Evolutionary conservation across 2,329 filamentous ascomycete species (phyloP).

Genomic region (Ophiocordyceps sinensis): DNA sequence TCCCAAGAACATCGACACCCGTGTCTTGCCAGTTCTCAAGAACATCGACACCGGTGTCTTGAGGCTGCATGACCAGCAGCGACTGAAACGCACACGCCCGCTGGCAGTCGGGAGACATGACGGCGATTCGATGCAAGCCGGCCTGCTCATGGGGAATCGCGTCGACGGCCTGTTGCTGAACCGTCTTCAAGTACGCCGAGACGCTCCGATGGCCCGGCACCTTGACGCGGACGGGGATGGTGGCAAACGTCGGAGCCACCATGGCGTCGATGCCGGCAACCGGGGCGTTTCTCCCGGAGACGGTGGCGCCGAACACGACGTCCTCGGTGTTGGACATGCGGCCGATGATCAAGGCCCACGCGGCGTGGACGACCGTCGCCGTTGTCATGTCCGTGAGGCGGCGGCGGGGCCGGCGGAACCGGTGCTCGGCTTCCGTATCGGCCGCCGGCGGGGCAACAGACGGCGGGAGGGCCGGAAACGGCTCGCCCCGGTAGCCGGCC

Average conservation of each 20-base stretch:
- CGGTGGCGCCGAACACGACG: conserved; percentile 11
- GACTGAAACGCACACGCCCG: conserved; percentile 6
- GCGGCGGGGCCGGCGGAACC: conserved; percentile 1
- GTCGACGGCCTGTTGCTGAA: conserved; percentile 11
- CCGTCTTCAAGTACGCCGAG: neutral
- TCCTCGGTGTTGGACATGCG: conserved; percentile 20
- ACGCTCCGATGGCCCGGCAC: conserved; percentile 1
- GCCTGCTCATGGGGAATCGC: conserved; percentile 14
- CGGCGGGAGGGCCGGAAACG: conserved; percentile 1
- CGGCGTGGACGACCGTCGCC: conserved; percentile 10
- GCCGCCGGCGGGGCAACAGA: too few relatives aligned
- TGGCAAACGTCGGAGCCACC: conserved; percentile 13
- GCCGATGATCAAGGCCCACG: conserved; percentile 18
- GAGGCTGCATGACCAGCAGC: conserved; percentile 6
- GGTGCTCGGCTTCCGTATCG: neutral
- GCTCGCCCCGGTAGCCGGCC: conserved; percentile 6
- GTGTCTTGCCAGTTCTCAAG: too few relatives aligned
- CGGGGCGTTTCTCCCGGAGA: conserved; percentile 11
- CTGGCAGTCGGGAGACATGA: conserved; percentile 1
- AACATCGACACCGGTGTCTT: too few relatives aligned
- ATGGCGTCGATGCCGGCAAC: conserved; percentile 12
- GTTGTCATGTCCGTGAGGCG: conserved; percentile 4
- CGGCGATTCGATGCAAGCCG: conserved; percentile 13
- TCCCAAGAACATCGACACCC: too few relatives aligned
- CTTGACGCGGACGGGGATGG: conserved; percentile 7